Base-by-base conservation (phyloP, 306 rosid species). In the Biancaea sappan region DNA sequence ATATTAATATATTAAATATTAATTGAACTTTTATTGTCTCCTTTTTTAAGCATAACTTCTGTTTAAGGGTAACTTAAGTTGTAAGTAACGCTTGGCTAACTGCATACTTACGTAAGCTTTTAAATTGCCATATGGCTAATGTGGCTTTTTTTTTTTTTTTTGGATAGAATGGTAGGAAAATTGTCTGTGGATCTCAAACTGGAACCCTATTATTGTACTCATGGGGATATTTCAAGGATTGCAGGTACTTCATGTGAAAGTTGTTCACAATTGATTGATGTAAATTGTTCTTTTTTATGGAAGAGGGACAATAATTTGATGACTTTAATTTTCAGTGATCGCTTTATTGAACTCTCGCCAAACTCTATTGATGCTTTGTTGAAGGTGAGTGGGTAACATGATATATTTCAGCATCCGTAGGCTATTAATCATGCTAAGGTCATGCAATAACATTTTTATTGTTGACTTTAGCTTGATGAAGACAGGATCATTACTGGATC, bases 151-250 rank as follows among this genome's bases (percentile, higher is more conserved):
- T 21, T 62, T 66, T 77, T 71, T 37, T 64, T n/a, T 76, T n/a
- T n/a, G n/a, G n/a, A 61, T 79, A 94, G 98, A 89, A 89, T 78
- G 97, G 98, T 57, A 85, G 89, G 67, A 94, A 91, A 84, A 89
- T 94, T 73, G 85, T 94, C 58, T 94, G 98, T 25, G 95, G 92
- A 72, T 84, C 98, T 66, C 97, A 94, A 80, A 76, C 76, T 78
- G 98, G 96, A 78, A 79, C 77, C 66, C 61, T 94, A 11, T 78
- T 94, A 25, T 76, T 94, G 68, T 94, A 94, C 78, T 89, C 98
- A 7, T 94, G 97, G 97, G 98, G 96, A 51, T 88, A 66, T 87
- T 89, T 91, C 90, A 86, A 86, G 86, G 97, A 94, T 78, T 89
- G 97, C 82, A 94, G 98, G 98, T 94, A 75, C 57, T 8, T 37